Conservation (phyloP, 1,139 yeast species). For the Blastobotrys elegans region DNA sequence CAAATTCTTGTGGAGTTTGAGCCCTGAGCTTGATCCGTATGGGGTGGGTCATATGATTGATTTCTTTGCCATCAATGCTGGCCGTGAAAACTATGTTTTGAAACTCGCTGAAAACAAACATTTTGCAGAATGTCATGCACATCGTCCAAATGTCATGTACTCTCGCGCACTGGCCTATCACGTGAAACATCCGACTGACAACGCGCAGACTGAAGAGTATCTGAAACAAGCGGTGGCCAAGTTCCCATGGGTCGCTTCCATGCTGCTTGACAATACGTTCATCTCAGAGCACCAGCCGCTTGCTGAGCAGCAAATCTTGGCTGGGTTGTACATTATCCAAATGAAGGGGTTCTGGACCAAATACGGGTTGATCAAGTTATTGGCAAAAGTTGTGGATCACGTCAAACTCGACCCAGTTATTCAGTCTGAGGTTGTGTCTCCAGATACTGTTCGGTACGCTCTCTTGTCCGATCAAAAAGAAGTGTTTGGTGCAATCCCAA, state of each 20-base stretch:
- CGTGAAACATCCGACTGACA: slow-evolving; percentile 19
- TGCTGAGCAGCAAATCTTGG: slow-evolving; percentile 12
- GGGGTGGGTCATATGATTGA: slow-evolving; percentile 83
- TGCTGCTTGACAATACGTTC: slow-evolving; percentile 34
- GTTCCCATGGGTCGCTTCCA: slow-evolving; percentile 58
- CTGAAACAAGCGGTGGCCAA: slow-evolving; percentile 47
- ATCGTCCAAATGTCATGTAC: slow-evolving; percentile 67
- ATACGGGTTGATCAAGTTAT: slow-evolving; percentile 17
- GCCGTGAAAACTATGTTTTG: slow-evolving; percentile 57
- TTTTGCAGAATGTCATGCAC: slow-evolving; percentile 38
- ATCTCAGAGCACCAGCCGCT: slow-evolving; percentile 3
- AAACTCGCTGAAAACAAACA: slow-evolving; percentile 40
- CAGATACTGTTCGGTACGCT: slow-evolving; percentile 26
- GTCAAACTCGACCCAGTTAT: slow-evolving; percentile 13
- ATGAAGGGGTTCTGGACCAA: slow-evolving; percentile 26
- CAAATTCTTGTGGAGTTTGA: slow-evolving; percentile 60
- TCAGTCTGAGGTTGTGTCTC: slow-evolving; percentile 19
- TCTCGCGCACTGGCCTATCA: slow-evolving; percentile 62
- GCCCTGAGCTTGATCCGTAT: slow-evolving; percentile 78
- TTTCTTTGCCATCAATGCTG: slow-evolving; percentile 65
- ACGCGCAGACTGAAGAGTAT: slow-evolving; percentile 43
- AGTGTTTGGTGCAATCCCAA: slow-evolving; percentile 21
- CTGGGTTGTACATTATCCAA: slow-evolving; percentile 25
- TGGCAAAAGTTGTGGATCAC: slow-evolving; percentile 16
- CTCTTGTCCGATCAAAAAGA: slow-evolving; percentile 27